Conservation (phyloP, 2,329 filamentous ascomycete species). For the Fusarium mangiferae region DNA sequence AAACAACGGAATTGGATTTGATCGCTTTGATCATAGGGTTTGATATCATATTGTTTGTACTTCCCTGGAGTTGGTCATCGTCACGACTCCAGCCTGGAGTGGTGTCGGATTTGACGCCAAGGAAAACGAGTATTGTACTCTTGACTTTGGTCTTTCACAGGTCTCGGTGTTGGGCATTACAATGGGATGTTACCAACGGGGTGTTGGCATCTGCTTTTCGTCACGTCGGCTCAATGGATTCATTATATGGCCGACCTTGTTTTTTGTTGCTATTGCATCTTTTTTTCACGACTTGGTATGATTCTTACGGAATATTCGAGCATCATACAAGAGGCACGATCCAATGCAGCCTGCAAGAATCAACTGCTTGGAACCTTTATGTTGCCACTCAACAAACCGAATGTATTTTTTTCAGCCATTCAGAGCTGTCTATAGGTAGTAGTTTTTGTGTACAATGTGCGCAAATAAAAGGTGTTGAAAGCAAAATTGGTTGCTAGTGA, state of each 20-base stretch:
- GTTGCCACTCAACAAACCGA: constrained; percentile 6
- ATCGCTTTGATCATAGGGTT: constrained; percentile 39
- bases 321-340: constrained; percentile 17
- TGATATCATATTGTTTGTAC: constrained; percentile 32
- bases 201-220: constrained; percentile 32
- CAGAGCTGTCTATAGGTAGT: constrained; percentile 19
- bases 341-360: constrained; percentile 4
- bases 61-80: not conserved
- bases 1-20: constrained; percentile 43
- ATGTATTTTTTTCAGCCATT: constrained; percentile 10
- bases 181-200: constrained; percentile 28
- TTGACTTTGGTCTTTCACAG: constrained; percentile 38
- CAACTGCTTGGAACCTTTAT: constrained; percentile 21
- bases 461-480: constrained; percentile 34
- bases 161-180: constrained; percentile 32
- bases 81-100: not conserved
- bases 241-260: constrained; percentile 29
- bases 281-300: constrained; percentile 42
- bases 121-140: constrained; percentile 15
- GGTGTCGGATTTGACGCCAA: not conserved
- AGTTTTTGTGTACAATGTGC: constrained; percentile 24
- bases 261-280: constrained; percentile 21
- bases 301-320: constrained; percentile 35
- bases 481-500: not conserved
- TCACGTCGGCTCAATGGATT: constrained; percentile 42